Base-by-base conservation (phyloP, 2,329 filamentous ascomycete species). In the Epichloe sibirici region DNA sequence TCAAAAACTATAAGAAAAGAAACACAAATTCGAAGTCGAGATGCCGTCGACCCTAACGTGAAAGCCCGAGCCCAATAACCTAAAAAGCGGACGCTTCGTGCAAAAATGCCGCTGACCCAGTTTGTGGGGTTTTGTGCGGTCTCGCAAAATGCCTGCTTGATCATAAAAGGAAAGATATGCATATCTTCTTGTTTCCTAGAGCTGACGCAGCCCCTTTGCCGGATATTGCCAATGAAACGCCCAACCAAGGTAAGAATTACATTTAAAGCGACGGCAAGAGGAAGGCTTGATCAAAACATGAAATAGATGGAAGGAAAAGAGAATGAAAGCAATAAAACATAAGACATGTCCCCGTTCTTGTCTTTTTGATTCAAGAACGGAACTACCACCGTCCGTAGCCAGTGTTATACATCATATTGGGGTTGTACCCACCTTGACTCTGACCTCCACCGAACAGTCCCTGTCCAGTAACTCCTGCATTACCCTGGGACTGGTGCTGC, bases 361-460 rank as follows among this genome's bases (percentile, higher is more conserved):
- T 48, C 43, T 28, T 23, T 39, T 46, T 15, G 42, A 31, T 21
- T 31, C 43, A 51, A 51, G 21, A 39, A n/a, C 38, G 31, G 45
- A 62, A 58, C 63, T 69, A 88, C 85, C 85, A 90, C 66, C 85
- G 77, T 65, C 76, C 74, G 69, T 83, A 83, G 67, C 80, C 81
- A 68, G 79, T 76, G 71, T 78, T 79, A 69, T 95, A 95, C 79
- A 95, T 87, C 81, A 88, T 86, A 71, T 77, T 83, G 64, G 82
- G 80, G 68, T 86, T 90, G 82, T 94, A 95, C 86, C 88, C 90
- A 93, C 89, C 89, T 91, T 95, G 86, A 68, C 75, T 78, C 78
- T 85, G 86, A 74, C 87, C 87, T 74, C 85, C 85, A 74, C 85
- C 85, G 75, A 93, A 95, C 71, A 93, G 79, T 72, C 87, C 88